These are phyloP conservation scores for Wakefieldia striispora DNA, from an alignment of 768 basidiomycete genomes.

Conservation along the genomic window DNA sequence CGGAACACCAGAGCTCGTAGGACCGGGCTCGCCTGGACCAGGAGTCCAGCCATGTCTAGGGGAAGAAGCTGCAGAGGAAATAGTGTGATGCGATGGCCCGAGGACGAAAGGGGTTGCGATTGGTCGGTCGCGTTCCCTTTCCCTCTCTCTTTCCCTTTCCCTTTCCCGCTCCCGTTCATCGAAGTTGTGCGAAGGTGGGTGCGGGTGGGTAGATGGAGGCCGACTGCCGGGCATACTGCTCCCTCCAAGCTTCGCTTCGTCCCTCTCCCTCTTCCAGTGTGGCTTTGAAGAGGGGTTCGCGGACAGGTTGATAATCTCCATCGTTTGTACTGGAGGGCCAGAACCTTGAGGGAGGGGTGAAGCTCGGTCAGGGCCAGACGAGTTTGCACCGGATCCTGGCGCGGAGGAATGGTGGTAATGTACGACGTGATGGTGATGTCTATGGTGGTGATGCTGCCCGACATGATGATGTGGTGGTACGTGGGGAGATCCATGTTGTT, in stretches of 20 bases:
- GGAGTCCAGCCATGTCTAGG: slow-evolving; percentile 41
- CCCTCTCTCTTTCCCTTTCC: slow-evolving; percentile 37
- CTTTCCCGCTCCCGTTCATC: slow-evolving; percentile 28
- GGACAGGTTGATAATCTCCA: slow-evolving; percentile 52
- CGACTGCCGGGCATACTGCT: slow-evolving; percentile 32
- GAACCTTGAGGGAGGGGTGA: slow-evolving; percentile 36
- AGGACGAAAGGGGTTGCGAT: slow-evolving; percentile 54
- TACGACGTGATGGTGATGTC: slow-evolving; percentile 38
- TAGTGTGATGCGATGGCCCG: slow-evolving; percentile 41
- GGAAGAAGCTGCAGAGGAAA: slow-evolving; percentile 37
- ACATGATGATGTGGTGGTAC: slow-evolving; percentile 44
- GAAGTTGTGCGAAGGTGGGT: slow-evolving; percentile 24
- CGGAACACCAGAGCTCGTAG: slow-evolving; percentile 28
- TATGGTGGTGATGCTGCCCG: slow-evolving; percentile 51
- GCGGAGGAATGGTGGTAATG: slow-evolving; percentile 49
- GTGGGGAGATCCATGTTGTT: slow-evolving; percentile 28
- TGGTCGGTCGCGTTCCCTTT: slow-evolving; percentile 53
- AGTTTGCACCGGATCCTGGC: slow-evolving; percentile 28
- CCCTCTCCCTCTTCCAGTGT: slow-evolving; percentile 37
- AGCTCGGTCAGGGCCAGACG: slow-evolving; percentile 27
- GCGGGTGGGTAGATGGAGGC: slow-evolving; percentile 39
- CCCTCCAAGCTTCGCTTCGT: slow-evolving; percentile 28
- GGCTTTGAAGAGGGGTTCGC: slow-evolving; percentile 31
- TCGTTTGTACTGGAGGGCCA: slow-evolving; percentile 39
- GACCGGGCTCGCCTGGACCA: slow-evolving; percentile 26